Conservation (phyloP, 768 basidiomycete genomes). For the Russula griseocarnosa region DNA sequence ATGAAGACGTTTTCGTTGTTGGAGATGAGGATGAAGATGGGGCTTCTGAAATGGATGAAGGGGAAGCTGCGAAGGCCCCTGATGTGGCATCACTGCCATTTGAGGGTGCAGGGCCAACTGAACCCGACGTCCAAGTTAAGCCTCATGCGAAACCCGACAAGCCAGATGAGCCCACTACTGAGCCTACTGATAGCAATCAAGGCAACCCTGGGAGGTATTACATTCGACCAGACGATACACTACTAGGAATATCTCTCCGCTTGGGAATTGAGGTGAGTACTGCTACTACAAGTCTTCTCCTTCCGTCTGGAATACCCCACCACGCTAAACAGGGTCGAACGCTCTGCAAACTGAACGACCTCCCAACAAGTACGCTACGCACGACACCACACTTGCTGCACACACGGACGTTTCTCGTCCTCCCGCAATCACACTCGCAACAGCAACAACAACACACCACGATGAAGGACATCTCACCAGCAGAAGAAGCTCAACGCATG, state of each 20-base stretch:
- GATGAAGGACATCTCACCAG: conserved; percentile 35
- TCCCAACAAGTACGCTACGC: conserved; percentile 59
- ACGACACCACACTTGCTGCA: conserved; percentile 74
- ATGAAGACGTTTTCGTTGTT: conserved; percentile 60
- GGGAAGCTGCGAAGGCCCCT: not conserved
- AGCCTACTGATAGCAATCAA: not conserved
- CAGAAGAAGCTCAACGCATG: conserved; percentile 42
- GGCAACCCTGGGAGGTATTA: conserved; percentile 15
- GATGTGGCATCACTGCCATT: not conserved
- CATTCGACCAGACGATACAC: conserved; percentile 26
- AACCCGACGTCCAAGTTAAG: not conserved
- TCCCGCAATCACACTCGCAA: conserved; percentile 42
- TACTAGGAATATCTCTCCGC: conserved; percentile 22
- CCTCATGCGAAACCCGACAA: not conserved
- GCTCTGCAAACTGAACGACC: conserved; percentile 61
- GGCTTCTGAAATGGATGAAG: conserved; percentile 1
- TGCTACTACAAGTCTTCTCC: not conserved
- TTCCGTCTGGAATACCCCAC: not conserved
- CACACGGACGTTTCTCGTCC: conserved; percentile 53
- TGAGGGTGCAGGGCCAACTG: not conserved
- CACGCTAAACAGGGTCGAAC: conserved; percentile 46
- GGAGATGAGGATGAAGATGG: conserved; percentile 52
- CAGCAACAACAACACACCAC: conserved; percentile 26
- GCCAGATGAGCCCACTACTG: not conserved
- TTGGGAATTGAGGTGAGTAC: conserved; percentile 50